Base-by-base conservation (phyloP, 805 yeast genomes). In the Sugiyamaella floridensis region DNA sequence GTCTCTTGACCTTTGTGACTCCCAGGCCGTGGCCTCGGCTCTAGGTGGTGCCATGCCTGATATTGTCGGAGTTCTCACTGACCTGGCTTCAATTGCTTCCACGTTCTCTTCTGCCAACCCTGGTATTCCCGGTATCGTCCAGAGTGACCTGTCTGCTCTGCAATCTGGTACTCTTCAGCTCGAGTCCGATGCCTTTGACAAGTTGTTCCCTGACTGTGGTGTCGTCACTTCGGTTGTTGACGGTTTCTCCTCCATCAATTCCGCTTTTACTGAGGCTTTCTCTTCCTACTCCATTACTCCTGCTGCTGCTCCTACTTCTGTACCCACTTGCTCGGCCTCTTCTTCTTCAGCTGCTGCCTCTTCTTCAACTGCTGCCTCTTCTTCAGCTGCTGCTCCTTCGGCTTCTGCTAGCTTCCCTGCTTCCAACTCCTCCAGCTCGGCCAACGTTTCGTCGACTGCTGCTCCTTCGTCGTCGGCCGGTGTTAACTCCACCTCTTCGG, bases 61-160 rank as follows among this genome's bases (percentile, higher is more conserved):
- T 19, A 52, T 63, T 43, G 43, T 48, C 11, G 34, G 44, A 18
- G 59, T 65, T 16, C 56, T 64, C 40, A 32, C 40, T 32, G 58
- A 56, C 37, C 56, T 65, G 15, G 50, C 49, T 22, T 18, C 41
- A 44, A 62, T 61, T 60, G 61, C 61, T 18, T 32, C 49, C 41
- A 66, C 55, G 56, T 61, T 65, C 53, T 22, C 32, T 45, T 42
- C 56, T 34, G 64, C 55, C 20, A 60, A 60, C 8, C 61, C 61
- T 29, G 47, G 15, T 37, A 1, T 46, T 26, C 45, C 28, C 37
- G 2, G 49, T 22, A 58, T 63, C 47, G 67, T 61, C 47, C 28
- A 47, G 45, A 48, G 54, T 18, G 66, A 63, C 52, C 50, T 65
- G 48, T 41, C 50, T 50, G 43, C 54, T 20, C 53, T 63, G 42